Percentiles rank a stretch among this genome's conserved stretches.
Conservation (phyloP, 2,329 filamentous ascomycete genomes). For the Leptographium galeiforme region DNA sequence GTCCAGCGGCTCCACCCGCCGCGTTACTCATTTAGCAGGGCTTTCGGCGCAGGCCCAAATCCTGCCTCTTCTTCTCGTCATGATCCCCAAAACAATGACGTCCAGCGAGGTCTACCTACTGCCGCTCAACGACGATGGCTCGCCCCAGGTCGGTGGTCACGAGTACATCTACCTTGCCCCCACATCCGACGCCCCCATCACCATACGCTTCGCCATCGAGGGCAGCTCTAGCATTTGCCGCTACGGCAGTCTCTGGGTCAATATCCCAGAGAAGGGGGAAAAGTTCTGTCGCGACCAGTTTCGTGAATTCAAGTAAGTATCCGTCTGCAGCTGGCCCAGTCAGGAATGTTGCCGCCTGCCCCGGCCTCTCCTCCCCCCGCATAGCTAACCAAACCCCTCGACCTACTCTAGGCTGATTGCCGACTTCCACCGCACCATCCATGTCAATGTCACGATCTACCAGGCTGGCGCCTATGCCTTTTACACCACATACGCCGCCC, state of each 20-base stretch:
- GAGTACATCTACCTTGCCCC: conserved; percentile 87
- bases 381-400: not conserved
- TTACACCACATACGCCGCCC: conserved; percentile 81
- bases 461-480: conserved; percentile 82
- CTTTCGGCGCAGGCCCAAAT: not conserved
- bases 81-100: conserved; percentile 48
- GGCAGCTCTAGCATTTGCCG: conserved; percentile 92
- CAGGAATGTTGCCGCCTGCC: not conserved
- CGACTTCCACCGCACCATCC: conserved; percentile 82
- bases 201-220: conserved; percentile 79
- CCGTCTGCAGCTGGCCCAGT: not conserved
- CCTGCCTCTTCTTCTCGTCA: conserved; percentile 14
- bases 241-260: conserved; percentile 91
- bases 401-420: conserved; percentile 53
- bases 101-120: conserved; percentile 72
- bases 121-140: conserved; percentile 83
- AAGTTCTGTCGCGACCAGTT: conserved; percentile 70
- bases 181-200: conserved; percentile 57
- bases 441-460: conserved; percentile 79
- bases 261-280: conserved; percentile 67
- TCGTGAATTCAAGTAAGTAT: conserved; percentile 71
- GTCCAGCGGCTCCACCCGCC: not conserved
- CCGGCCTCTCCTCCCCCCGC: not conserved
- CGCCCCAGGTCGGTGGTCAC: conserved; percentile 66
- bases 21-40: not conserved